These are phyloP conservation scores for Dovyalis caffra DNA, from an alignment of 345 rosid genomes.

Conservation along the genomic window DNA sequence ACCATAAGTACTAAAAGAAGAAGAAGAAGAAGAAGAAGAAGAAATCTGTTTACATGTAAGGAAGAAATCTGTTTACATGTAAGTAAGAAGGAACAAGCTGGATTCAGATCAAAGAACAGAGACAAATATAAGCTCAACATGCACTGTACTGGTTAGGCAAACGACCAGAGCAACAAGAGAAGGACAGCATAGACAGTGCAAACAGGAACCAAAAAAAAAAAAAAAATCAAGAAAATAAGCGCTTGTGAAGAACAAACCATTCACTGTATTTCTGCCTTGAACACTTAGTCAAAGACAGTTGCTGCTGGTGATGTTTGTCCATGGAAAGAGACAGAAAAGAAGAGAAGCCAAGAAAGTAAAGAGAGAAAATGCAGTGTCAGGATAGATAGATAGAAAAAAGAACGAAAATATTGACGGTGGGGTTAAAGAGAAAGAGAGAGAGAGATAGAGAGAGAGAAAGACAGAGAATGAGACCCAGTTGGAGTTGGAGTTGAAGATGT, in stretches of 20 bases:
- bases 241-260: constrained; percentile 49
- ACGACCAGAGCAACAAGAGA: not conserved
- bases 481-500: constrained; percentile 30
- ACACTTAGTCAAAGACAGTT: constrained; percentile 65
- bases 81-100: no score
- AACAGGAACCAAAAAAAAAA: not conserved
- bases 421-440: not conserved
- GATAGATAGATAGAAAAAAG: constrained; percentile 9
- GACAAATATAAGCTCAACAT: not conserved
- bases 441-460: constrained; percentile 15
- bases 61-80: no score
- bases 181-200: not conserved
- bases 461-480: constrained; percentile 31
- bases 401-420: constrained; percentile 6
- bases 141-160: not conserved
- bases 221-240: not conserved
- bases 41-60: no score
- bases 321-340: constrained; percentile 34
- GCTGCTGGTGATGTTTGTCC: constrained; percentile 69
- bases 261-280: constrained; percentile 85
- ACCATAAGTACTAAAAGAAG: no score
- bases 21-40: no score
- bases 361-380: not conserved
- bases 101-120: not conserved
- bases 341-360: constrained; percentile 9